Evolutionary conservation across 495 filamentous ascomycete species (phyloP), one percentile per base, ranked within the genome.

Genomic region (Penicillium psychrofluorescens): DNA sequence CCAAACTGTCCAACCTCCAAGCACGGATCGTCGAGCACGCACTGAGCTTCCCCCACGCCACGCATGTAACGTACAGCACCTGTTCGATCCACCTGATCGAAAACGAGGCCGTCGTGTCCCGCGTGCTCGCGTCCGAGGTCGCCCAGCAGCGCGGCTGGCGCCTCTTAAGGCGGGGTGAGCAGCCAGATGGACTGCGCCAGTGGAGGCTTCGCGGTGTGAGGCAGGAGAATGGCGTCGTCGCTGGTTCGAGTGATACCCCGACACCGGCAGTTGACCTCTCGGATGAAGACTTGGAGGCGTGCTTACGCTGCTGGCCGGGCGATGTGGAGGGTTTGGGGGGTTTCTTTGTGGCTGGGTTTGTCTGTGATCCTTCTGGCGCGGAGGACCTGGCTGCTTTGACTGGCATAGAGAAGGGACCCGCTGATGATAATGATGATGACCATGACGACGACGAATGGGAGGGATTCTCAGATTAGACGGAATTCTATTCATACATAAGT

Each of bases 81-180:
- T 98, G 92, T 58, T 97, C 92, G 0, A 70, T 95, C 16, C 78
- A 95, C 59, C 68, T 80, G 1, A 74, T 82, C 32, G 92, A 98
- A 61, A 97, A 98, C 55, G 92, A 98, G 59, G 58, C 72, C 16
- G 92, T 96, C 0, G 89, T 95, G 7, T 41, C 79, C 12, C 69
- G 74, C 14, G 82, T 89, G 7, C 59, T 97, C 34, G 47, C 54
- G 4, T 86, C 85, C 0, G 64, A 78, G 1, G 61, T 85, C 5
- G 91, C 89, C 1, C 68, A 64, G 38, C 59, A 71, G 38, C 55
- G 80, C 16, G 88, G 91, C 2, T 98, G 92, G 92, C 66, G 76
- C 22, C 70, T 96, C 27, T 54, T 91, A 52, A 67, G 62, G 36
- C 63, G 90, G 11, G 76, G 81, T 22, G 73, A 86, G 52, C 85